Percentiles rank a stretch among this genome's conserved stretches.
phyloP scores from a whole-genome alignment of 371 early-diverging fungal species.

The Mortierella sp. region DNA sequence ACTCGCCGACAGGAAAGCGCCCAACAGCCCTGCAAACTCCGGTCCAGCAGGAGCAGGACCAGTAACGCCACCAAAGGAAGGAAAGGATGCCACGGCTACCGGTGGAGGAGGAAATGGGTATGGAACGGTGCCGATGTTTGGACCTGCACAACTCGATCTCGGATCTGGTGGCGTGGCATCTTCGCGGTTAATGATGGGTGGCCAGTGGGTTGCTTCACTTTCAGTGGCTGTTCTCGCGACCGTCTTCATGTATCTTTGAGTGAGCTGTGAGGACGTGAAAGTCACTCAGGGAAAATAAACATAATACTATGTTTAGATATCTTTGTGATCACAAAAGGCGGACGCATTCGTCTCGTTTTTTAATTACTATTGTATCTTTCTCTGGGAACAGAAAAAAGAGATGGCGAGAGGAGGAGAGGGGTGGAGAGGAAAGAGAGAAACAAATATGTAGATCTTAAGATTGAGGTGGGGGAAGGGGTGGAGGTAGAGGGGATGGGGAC shows the following conservation, averaged over 20 bases:
- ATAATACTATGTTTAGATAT: neutral
- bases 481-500: neutral
- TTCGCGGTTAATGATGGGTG: neutral
- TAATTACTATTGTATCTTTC: neutral
- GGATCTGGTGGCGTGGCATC: conserved; percentile 12
- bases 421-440: too few relatives aligned
- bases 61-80: neutral
- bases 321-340: neutral
- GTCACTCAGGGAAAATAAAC: neutral
- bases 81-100: neutral
- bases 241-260: neutral
- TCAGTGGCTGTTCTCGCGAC: neutral
- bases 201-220: too few relatives aligned
- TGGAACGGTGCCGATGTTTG: conserved; percentile 55
- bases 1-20: neutral
- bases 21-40: neutral
- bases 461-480: neutral
- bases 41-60: neutral
- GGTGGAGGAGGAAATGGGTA: conserved; percentile 10
- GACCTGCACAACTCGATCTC: conserved; percentile 51
- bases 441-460: too few relatives aligned
- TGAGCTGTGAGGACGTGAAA: neutral
- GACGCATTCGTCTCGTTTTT: neutral
- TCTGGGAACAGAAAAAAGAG: neutral
- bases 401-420: neutral